Percentiles rank a stretch among this genome's conserved stretches.
Conservation (phyloP, 2,329 filamentous ascomycete species). For the Ascochyta rabiei region DNA sequence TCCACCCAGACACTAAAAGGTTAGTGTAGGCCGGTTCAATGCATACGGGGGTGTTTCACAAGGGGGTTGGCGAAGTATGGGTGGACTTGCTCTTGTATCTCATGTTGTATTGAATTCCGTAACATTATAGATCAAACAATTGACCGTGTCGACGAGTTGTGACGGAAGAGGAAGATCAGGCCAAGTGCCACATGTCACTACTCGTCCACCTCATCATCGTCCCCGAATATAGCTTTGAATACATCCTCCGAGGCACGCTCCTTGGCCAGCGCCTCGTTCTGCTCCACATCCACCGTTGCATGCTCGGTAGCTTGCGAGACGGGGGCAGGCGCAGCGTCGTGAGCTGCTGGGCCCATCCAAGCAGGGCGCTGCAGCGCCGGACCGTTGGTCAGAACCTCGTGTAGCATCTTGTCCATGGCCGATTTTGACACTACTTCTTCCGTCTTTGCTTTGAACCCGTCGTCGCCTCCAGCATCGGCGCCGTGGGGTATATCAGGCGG, state of each 20-base stretch:
- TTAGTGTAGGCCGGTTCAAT: no score
- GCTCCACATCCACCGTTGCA: constrained; percentile 68
- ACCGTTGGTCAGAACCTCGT: constrained; percentile 38
- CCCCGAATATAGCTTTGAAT: constrained; percentile 92
- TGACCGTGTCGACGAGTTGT: no score
- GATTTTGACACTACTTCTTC: constrained; percentile 60
- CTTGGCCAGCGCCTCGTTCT: constrained; percentile 78
- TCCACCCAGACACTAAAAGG: no score
- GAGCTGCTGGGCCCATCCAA: constrained; percentile 30
- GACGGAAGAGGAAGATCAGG: no score
- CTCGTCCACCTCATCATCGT: constrained; percentile 61
- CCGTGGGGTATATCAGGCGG: constrained; percentile 70
- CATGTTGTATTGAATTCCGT: no score
- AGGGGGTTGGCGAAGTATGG: no score
- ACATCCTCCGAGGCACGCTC: constrained; percentile 78
- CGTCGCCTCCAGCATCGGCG: constrained; percentile 49
- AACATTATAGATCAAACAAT: no score
- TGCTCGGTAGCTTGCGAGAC: constrained; percentile 17
- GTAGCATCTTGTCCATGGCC: constrained; percentile 53
- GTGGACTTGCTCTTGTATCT: no score
- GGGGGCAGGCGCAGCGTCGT: constrained; percentile 1
- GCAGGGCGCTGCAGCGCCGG: constrained; percentile 36
- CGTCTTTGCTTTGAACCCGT: constrained; percentile 27
- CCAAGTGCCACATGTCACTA: no score
- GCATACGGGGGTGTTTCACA: no score